Evolutionary conservation across 208 protist genomes (phyloP).

Genomic region (Histomonas meleagridis): DNA sequence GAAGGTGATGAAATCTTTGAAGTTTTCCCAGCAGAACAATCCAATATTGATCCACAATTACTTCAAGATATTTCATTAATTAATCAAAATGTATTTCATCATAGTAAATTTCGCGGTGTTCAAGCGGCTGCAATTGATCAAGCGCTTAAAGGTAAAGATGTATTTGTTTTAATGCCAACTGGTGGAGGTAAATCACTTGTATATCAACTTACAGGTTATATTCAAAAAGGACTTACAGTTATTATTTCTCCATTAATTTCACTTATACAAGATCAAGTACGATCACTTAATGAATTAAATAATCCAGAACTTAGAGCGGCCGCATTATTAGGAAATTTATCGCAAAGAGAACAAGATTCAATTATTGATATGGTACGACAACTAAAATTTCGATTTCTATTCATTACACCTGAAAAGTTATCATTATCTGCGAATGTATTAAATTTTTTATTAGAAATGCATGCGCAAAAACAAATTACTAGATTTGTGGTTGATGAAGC

Average conservation of each 20-base stretch:
- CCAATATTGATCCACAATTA: not conserved
- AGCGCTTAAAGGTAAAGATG: conserved; percentile 33
- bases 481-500: conserved; percentile 61
- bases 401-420: conserved; percentile 19
- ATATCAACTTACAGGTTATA: conserved; percentile 48
- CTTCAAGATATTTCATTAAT: not conserved
- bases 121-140: not conserved
- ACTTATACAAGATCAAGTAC: conserved; percentile 52
- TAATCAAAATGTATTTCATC: not conserved
- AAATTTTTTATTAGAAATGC: not conserved
- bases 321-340: not conserved
- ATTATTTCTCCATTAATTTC: conserved; percentile 52
- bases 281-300: not conserved
- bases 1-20: no score
- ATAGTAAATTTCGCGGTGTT: not conserved
- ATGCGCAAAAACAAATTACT: not conserved
- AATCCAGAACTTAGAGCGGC: not conserved
- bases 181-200: conserved; percentile 49
- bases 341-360: not conserved
- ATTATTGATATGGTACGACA: not conserved
- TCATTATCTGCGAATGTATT: not conserved
- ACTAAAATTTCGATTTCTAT: not conserved
- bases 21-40: no score
- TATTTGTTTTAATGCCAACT: conserved; percentile 48
- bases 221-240: conserved; percentile 35